These are phyloP conservation scores for Tephrocybe rancida DNA, from an alignment of 768 basidiomycete genomes.

Conservation along the genomic window DNA sequence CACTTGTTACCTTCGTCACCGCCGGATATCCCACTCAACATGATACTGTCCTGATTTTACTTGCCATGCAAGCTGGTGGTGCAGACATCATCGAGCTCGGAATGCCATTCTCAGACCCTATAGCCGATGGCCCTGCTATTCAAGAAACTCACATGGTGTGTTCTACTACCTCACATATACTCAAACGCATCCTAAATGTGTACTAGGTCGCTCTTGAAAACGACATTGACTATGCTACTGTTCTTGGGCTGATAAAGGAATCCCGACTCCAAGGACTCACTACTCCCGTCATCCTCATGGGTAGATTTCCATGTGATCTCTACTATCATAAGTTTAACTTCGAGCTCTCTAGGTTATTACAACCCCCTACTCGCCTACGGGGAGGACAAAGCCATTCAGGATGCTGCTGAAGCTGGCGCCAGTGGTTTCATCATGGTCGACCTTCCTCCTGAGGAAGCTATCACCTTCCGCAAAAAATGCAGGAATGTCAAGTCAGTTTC, in stretches of 20 bases:
- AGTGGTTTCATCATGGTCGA: slow-evolving; percentile 99
- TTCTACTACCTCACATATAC: slow-evolving; percentile 12
- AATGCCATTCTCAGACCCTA: slow-evolving; percentile 94
- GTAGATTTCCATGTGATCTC: slow-evolving; percentile 38
- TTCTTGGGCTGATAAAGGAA: slow-evolving; percentile 74
- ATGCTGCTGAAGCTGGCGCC: slow-evolving; percentile 87
- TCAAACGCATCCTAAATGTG: slow-evolving; percentile 11
- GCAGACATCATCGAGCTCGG: slow-evolving; percentile 96
- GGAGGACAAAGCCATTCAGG: slow-evolving; percentile 91
- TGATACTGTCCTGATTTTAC: slow-evolving; percentile 84
- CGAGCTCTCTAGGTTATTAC: slow-evolving; percentile 83
- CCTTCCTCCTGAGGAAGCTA: slow-evolving; percentile 95
- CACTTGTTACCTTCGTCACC: slow-evolving; percentile 88
- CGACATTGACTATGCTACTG: slow-evolving; percentile 73
- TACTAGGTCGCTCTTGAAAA: slow-evolving; percentile 82
- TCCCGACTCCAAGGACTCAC: slow-evolving; percentile 84
- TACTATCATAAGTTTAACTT: slow-evolving; percentile 7
- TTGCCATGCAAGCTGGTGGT: slow-evolving; percentile 93
- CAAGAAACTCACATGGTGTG: slow-evolving; percentile 92
- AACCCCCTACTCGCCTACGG: slow-evolving; percentile 96
- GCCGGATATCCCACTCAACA: slow-evolving; percentile 84
- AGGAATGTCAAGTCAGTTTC: slow-evolving; percentile 68
- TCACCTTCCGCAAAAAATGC: slow-evolving; percentile 89
- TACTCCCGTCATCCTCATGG: slow-evolving; percentile 92
- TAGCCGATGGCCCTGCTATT: slow-evolving; percentile 93